phyloP scores from a whole-genome alignment of 345 rosid genomes.

The Gossypium thurberi region DNA sequence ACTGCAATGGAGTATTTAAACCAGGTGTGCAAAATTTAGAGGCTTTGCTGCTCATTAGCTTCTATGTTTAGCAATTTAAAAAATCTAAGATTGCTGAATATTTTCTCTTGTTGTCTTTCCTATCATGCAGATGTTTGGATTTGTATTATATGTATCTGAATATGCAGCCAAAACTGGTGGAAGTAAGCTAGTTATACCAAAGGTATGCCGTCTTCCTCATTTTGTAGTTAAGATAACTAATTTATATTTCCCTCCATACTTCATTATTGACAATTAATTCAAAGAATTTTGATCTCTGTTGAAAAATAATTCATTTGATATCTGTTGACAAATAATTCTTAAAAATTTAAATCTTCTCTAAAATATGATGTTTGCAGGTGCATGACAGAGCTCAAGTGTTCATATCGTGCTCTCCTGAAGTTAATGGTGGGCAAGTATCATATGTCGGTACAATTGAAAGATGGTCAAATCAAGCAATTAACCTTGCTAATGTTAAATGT shows the following conservation, averaged over 20 bases:
- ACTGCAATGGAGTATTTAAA: constrained; percentile 74
- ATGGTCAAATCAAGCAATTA: constrained; percentile 60
- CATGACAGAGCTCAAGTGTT: constrained; percentile 92
- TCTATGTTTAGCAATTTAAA: neutral
- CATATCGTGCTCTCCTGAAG: constrained; percentile 44
- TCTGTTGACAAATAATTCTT: neutral
- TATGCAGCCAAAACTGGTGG: constrained; percentile 39
- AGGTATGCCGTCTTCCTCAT: constrained; percentile 37
- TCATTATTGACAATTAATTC: neutral
- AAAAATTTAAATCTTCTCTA: neutral
- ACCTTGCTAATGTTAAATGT: constrained; percentile 52
- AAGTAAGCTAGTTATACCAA: constrained; percentile 47
- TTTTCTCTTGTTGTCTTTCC: neutral
- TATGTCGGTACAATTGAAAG: constrained; percentile 60
- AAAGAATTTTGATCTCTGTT: neutral
- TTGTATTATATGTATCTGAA: constrained; percentile 57
- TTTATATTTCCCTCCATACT: neutral
- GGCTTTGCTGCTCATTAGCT: neutral
- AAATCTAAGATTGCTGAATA: constrained; percentile 12
- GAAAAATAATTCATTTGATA: no score
- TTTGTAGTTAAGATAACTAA: constrained; percentile 1
- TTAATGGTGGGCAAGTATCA: constrained; percentile 32
- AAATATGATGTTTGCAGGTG: constrained; percentile 41
- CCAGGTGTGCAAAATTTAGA: constrained; percentile 41
- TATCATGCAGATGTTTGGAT: constrained; percentile 71